Evolutionary conservation across 2,329 filamentous ascomycete species (phyloP).

Genomic region (Tolypocladium endophyticum): DNA sequence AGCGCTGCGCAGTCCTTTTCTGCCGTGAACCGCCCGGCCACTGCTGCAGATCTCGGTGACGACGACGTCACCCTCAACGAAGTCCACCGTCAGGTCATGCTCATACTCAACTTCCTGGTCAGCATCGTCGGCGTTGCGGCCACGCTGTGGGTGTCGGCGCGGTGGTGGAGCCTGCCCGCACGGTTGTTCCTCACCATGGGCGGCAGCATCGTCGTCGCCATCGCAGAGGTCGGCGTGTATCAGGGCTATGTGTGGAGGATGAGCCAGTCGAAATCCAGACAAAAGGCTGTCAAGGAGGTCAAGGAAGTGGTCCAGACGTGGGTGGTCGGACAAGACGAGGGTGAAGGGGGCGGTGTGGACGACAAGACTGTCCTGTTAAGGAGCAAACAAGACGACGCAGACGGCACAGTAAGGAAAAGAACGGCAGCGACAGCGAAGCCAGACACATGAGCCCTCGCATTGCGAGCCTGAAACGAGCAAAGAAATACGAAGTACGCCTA

Average conservation of each 20-base stretch:
- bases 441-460: not conserved
- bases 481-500: not conserved
- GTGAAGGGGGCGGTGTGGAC: slow-evolving; percentile 9
- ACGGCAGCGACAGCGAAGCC: slow-evolving; percentile 4
- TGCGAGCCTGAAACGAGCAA: not conserved
- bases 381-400: not conserved
- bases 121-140: slow-evolving; percentile 72
- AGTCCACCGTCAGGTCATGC: slow-evolving; percentile 67
- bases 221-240: slow-evolving; percentile 72
- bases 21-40: slow-evolving; percentile 38
- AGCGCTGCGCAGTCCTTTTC: slow-evolving; percentile 44
- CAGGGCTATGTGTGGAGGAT: slow-evolving; percentile 64
- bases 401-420: slow-evolving; percentile 14
- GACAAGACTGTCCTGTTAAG: slow-evolving; percentile 1
- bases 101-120: slow-evolving; percentile 84
- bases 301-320: slow-evolving; percentile 64
- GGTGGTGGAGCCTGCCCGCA: slow-evolving; percentile 64
- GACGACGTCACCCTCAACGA: slow-evolving; percentile 62
- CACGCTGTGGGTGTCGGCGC: slow-evolving; percentile 67
- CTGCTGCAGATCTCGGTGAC: slow-evolving; percentile 36
- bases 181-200: slow-evolving; percentile 61
- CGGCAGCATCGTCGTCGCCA: slow-evolving; percentile 57
- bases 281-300: slow-evolving; percentile 49
- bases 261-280: slow-evolving; percentile 54
- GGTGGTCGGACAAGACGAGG: slow-evolving; percentile 41